These are phyloP conservation scores for Calocera cornea DNA, from an alignment of 768 basidiomycete genomes.

Conservation along the genomic window DNA sequence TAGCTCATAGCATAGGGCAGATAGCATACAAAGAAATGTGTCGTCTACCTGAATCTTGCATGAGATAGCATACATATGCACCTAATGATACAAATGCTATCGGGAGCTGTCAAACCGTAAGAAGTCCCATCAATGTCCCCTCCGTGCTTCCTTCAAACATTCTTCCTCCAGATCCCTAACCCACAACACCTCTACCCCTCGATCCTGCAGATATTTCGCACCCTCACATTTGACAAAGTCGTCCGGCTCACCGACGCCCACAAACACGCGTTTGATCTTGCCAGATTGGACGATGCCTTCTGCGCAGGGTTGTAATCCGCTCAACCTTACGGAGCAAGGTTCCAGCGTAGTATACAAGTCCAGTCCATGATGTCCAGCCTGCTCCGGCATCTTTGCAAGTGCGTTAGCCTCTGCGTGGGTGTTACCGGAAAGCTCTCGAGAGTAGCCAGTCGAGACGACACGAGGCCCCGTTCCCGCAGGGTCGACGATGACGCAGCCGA, in stretches of 20 bases:
- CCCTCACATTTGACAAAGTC: constrained; percentile 95
- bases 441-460: constrained; percentile 68
- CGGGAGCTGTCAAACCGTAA: too few relatives aligned
- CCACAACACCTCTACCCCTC: constrained; percentile 66
- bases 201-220: constrained; percentile 51
- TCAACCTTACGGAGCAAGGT: constrained; percentile 82
- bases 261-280: constrained; percentile 58
- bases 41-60: too few relatives aligned
- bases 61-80: too few relatives aligned
- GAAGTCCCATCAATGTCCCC: constrained; percentile 26
- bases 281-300: constrained; percentile 60
- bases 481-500: constrained; percentile 59
- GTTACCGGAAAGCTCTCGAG: constrained; percentile 82
- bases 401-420: constrained; percentile 97
- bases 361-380: background rate
- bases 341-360: constrained; percentile 94
- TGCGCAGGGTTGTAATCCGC: constrained; percentile 74
- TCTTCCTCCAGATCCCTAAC: constrained; percentile 57
- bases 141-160: constrained; percentile 69
- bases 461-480: constrained; percentile 28
- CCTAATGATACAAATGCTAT: too few relatives aligned
- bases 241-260: constrained; percentile 80
- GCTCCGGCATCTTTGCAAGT: constrained; percentile 48
- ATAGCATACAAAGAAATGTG: too few relatives aligned
- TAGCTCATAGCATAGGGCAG: too few relatives aligned